Percentiles rank a stretch among this genome's conserved stretches.
Conservation (phyloP, 148 eudicot genomes). For the Rhododendron mucronatum region DNA sequence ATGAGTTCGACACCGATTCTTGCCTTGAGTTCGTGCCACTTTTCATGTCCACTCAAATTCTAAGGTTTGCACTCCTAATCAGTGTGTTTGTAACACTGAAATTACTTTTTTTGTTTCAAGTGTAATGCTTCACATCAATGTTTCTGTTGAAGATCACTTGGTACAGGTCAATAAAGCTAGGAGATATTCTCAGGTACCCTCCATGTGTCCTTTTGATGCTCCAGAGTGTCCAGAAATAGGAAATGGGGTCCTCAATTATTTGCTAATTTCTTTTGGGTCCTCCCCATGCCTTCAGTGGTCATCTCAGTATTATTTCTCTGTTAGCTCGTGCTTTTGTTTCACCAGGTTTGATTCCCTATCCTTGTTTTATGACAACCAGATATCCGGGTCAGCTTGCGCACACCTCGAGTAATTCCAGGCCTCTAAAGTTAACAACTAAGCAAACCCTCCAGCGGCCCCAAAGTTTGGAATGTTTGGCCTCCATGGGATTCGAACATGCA, state of each 20-base stretch:
- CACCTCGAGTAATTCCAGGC: not conserved
- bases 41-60: not conserved
- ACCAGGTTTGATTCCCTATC: slow-evolving; percentile 8
- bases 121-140: not conserved
- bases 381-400: not conserved
- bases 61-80: not conserved
- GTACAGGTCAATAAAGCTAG: not conserved
- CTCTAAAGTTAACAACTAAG: not conserved
- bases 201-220: not conserved
- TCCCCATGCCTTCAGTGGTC: slow-evolving; percentile 11
- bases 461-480: not conserved
- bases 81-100: not conserved
- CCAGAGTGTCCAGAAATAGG: not conserved
- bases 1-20: not conserved
- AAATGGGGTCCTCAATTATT: slow-evolving; percentile 5
- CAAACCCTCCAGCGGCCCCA: not conserved
- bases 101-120: not conserved
- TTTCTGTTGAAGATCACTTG: not conserved
- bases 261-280: slow-evolving; percentile 14
- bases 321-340: not conserved
- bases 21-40: not conserved
- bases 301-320: slow-evolving; percentile 11
- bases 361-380: not conserved
- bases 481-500: not conserved
- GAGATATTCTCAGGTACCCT: not conserved